A percentile compares a stretch with the other conserved stretches of the same genome.
These are phyloP conservation scores for Sporisorium graminicola DNA, from an alignment of 1,284 basidiomycete genomes.

Conservation along the genomic window DNA sequence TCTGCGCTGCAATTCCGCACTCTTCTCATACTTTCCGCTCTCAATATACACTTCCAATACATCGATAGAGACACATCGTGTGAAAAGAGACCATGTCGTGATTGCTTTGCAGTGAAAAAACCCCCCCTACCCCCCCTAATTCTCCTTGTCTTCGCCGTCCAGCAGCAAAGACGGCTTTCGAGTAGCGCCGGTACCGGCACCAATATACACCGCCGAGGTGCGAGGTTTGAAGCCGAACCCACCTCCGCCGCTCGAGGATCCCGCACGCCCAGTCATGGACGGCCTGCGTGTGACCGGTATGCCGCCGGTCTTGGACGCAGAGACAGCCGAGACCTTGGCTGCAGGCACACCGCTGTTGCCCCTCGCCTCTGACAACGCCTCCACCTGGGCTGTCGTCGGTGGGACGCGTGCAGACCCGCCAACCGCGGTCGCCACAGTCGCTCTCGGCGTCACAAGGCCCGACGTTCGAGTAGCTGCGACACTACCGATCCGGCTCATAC, in stretches of 20 bases:
- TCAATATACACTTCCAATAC: constrained; percentile 5
- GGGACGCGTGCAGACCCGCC: neutral
- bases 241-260: too few species aligned
- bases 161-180: neutral
- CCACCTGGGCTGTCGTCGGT: neutral
- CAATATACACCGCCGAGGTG: constrained; percentile 30
- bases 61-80: neutral
- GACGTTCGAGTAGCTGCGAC: neutral
- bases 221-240: constrained; percentile 42
- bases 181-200: too few species aligned
- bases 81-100: neutral
- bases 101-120: constrained; percentile 1
- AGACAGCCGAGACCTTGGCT: neutral
- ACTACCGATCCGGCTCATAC: constrained; percentile 29
- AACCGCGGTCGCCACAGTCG: neutral
- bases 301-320: constrained; percentile 9
- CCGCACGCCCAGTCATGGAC: constrained; percentile 1
- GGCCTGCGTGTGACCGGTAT: neutral
- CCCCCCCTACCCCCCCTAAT: too few species aligned
- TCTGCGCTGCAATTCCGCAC: neutral
- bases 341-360: neutral
- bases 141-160: constrained; percentile 34
- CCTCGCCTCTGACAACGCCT: constrained; percentile 2
- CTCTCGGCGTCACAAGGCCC: constrained; percentile 5
- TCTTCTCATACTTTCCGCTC: neutral